phyloP scores from a whole-genome alignment of 2,329 filamentous ascomycete species.

The Cryoendolithus antarcticus region DNA sequence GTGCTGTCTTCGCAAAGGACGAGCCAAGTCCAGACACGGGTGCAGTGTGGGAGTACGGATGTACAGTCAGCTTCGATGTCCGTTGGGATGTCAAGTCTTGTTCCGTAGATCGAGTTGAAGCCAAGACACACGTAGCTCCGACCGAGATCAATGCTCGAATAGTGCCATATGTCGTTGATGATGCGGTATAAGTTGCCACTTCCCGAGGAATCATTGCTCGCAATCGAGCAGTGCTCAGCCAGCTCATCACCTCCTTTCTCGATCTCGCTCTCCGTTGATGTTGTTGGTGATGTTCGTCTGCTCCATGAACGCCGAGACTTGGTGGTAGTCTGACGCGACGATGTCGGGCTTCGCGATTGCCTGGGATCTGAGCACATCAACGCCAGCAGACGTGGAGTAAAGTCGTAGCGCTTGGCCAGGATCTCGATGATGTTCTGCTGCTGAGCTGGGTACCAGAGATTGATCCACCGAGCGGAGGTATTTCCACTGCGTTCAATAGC shows the following conservation, averaged over 20 bases:
- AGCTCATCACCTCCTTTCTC: conserved; percentile 15
- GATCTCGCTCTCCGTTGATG: conserved; percentile 8
- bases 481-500: conserved; percentile 32
- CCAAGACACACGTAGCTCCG: conserved; percentile 58
- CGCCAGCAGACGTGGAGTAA: conserved; percentile 53
- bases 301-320: conserved; percentile 5
- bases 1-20: conserved; percentile 58
- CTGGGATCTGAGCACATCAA: conserved; percentile 50
- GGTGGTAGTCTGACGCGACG: conserved; percentile 7
- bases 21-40: conserved; percentile 57
- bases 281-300: conserved; percentile 3
- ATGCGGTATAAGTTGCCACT: conserved; percentile 42
- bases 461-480: conserved; percentile 58
- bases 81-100: conserved; percentile 7
- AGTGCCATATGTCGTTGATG: conserved; percentile 62
- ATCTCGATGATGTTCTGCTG: conserved; percentile 45
- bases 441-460: conserved; percentile 55
- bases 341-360: conserved; percentile 11
- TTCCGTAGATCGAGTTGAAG: conserved; percentile 50
- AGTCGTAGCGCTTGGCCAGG: conserved; percentile 52
- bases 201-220: conserved; percentile 12
- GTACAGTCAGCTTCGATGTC: background rate
- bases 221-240: conserved; percentile 15
- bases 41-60: conserved; percentile 15
- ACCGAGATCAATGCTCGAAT: conserved; percentile 60